Base-by-base conservation (phyloP, 108 stramenopile species). In the Fistulifera solaris region DNA sequence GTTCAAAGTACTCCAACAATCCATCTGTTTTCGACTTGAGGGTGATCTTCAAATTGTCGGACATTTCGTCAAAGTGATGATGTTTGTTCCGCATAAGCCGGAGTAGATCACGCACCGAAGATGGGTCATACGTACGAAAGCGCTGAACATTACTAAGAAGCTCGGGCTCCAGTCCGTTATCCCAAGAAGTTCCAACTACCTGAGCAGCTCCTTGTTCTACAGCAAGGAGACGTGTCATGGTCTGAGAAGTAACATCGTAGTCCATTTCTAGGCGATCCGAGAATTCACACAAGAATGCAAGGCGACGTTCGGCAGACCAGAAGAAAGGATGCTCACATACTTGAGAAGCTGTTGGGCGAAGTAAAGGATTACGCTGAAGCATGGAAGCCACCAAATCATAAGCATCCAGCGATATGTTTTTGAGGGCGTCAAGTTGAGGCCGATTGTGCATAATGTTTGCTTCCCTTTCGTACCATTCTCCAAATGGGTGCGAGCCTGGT, bases 401-500 rank as follows among this genome's bases (percentile, higher is more conserved):
- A 4, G 93, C 94, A 41, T 97, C 94, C 8, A 60, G 55, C 13
- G 84, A 78, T 18, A 87, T 63, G 48, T 77, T 67, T 40, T 64
- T 63, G 54, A 94, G 62, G 23, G 75, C 76, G 0, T 68, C 70
- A 18, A 70, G 63, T 25, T 62, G 58, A 12, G 93, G 80, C 1
- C 83, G 78, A 51, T 88, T 85, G 54, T 76, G 79, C 76, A 95
- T 82, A 26, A 97, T 94, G 40, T 97, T 95, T n/a, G 83, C 83
- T 67, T 96, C 96, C 0, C 96, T 73, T 65, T 98, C 96, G 63
- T 80, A 95, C 87, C 91, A 95, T 60, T 94, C 87, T 50, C 95
- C 96, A 60, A 94, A 98, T 14, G 96, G 95, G 69, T 98, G 96
- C 19, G 72, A 72, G 11, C 91, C 93, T 22, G 89, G 93, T 18